phyloP scores from a whole-genome alignment of 768 basidiomycete genomes.

The Leucosporidium yakuticum region DNA sequence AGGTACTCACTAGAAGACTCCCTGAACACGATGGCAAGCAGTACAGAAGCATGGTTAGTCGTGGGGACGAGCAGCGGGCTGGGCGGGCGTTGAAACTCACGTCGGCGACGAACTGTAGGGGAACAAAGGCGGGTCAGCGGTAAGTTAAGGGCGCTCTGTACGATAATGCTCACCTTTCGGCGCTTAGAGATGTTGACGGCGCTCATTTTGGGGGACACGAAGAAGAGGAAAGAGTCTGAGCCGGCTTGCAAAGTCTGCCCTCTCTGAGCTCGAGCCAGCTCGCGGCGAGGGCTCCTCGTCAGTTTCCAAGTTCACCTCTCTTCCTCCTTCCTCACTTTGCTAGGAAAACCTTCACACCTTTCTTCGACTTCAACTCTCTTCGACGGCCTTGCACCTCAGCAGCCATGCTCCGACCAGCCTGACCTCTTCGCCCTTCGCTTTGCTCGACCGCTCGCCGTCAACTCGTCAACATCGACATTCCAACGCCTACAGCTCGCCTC shows the following conservation, averaged over 20 bases:
- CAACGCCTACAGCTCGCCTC: too few species aligned
- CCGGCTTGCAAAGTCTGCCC: background rate
- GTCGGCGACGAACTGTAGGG: conserved; percentile 35
- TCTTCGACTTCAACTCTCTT: background rate
- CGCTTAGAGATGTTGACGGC: conserved; percentile 38
- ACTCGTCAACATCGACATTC: too few species aligned
- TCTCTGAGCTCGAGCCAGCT: background rate
- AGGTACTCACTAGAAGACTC: conserved; percentile 34
- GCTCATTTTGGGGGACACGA: conserved; percentile 25
- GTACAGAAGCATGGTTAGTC: background rate
- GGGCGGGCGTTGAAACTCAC: conserved; percentile 6
- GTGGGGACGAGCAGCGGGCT: background rate
- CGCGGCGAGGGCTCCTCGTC: background rate
- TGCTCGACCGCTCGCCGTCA: too few species aligned
- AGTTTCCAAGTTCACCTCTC: background rate
- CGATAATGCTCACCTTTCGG: conserved; percentile 33
- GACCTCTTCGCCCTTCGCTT: too few species aligned
- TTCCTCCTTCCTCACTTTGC: background rate
- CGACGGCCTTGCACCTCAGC: background rate
- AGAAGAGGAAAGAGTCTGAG: conserved; percentile 2
- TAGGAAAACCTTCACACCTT: background rate
- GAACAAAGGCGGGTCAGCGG: background rate
- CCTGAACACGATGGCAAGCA: conserved; percentile 3
- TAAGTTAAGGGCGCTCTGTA: background rate
- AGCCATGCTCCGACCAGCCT: too few species aligned